Percentiles rank a stretch among this genome's conserved stretches.
Evolutionary conservation across 148 eudicot species (phyloP).

Genomic region (Gaultheria prostrata): DNA sequence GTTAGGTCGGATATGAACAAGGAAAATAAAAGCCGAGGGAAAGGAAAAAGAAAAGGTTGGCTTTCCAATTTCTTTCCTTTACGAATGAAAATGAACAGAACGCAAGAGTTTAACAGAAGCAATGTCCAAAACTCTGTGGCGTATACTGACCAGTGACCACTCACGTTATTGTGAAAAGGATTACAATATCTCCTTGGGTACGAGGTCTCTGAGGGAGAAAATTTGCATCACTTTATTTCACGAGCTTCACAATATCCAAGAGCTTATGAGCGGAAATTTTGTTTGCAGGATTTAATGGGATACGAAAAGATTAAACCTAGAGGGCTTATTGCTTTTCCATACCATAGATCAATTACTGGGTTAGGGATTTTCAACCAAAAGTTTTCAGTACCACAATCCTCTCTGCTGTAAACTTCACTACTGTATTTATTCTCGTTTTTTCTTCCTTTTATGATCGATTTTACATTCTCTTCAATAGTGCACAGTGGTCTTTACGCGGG

Average conservation of each 20-base stretch:
- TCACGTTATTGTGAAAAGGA: no score
- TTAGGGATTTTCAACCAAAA: not conserved
- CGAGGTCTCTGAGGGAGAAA: not conserved
- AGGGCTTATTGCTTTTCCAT: not conserved
- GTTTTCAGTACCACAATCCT: not conserved
- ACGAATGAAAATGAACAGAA: not conserved
- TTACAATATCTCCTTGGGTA: no score
- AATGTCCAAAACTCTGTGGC: slow-evolving; percentile 35
- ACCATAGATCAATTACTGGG: not conserved
- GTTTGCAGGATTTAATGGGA: not conserved
- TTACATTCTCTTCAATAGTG: not conserved
- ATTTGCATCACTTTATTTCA: not conserved
- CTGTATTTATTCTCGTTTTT: not conserved
- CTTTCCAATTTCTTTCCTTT: not conserved
- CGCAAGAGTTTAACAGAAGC: slow-evolving; percentile 46
- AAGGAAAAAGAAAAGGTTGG: not conserved
- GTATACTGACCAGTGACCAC: no score
- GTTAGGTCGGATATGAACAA: not conserved
- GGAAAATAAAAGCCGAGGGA: not conserved
- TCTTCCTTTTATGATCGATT: not conserved
- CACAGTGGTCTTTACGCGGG: no score
- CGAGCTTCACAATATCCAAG: not conserved
- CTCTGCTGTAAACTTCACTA: not conserved
- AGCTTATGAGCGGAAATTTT: not conserved
- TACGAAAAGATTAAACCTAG: not conserved